A percentile compares a stretch with the other conserved stretches of the same genome.
These are phyloP conservation scores for Daldinia grandis DNA, from an alignment of 495 filamentous ascomycete genomes.

Conservation along the genomic window DNA sequence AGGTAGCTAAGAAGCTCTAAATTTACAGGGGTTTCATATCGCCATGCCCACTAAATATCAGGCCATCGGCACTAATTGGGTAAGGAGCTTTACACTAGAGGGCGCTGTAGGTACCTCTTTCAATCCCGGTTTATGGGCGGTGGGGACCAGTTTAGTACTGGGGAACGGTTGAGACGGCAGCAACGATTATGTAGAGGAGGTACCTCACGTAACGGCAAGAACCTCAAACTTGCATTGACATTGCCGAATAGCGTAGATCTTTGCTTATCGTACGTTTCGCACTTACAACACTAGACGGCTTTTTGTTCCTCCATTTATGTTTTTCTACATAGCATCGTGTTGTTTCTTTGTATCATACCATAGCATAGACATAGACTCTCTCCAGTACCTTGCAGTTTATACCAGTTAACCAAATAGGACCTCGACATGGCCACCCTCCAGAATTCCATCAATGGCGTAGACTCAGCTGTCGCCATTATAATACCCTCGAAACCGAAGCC, in stretches of 20 bases:
- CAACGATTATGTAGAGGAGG: neutral
- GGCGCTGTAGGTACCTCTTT: neutral
- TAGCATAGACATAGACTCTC: conserved; percentile 17
- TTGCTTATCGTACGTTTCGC: conserved; percentile 29
- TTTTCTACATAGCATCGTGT: conserved; percentile 4
- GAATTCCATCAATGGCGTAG: conserved; percentile 53
- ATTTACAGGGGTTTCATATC: conserved; percentile 29
- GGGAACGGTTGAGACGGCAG: neutral
- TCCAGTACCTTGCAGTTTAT: conserved; percentile 5
- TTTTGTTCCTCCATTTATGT: conserved; percentile 4
- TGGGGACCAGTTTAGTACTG: neutral
- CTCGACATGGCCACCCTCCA: conserved; percentile 52
- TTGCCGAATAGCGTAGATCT: conserved; percentile 29
- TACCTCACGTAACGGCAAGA: neutral
- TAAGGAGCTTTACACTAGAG: conserved; percentile 7
- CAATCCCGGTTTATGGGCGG: neutral
- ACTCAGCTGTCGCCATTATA: conserved; percentile 65
- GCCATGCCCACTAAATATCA: conserved; percentile 26
- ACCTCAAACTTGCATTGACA: conserved; percentile 26
- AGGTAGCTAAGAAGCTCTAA: conserved; percentile 9
- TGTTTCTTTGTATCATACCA: conserved; percentile 9
- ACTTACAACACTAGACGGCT: neutral
- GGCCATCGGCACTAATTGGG: conserved; percentile 21
- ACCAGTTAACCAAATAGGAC: neutral
- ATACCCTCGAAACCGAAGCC: conserved; percentile 67